phyloP scores from a whole-genome alignment of 176 grass and related monocot genomes.

The Lolium perenne region DNA sequence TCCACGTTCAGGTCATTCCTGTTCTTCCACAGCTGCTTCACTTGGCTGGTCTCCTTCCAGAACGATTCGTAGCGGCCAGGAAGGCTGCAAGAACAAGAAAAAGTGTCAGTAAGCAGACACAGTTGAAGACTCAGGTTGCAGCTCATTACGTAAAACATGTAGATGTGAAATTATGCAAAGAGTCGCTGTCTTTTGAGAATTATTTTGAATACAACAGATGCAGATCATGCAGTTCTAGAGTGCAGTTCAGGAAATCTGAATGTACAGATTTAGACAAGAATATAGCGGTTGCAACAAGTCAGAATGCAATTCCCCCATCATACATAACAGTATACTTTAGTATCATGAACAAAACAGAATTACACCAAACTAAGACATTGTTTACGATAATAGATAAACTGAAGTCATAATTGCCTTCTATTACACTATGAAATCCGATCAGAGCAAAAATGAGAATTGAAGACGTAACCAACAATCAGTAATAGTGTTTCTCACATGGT shows the following conservation, averaged over 20 bases:
- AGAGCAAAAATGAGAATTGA: not conserved
- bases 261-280: not conserved
- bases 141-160: not conserved
- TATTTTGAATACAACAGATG: not conserved
- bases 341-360: not conserved
- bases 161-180: not conserved
- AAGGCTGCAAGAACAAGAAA: conserved; percentile 51
- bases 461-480: not conserved
- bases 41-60: conserved; percentile 78
- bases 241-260: not conserved
- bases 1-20: conserved; percentile 74
- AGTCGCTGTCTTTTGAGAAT: not conserved
- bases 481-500: not conserved
- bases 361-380: not conserved
- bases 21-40: conserved; percentile 70
- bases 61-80: conserved; percentile 76
- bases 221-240: not conserved
- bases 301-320: not conserved
- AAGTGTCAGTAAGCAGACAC: not conserved
- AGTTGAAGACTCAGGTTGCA: not conserved
- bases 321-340: not conserved
- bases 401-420: not conserved
- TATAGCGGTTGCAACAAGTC: not conserved
- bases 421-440: not conserved
- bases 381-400: not conserved